Conservation (phyloP, 192 early-diverging fungal species). For the Neocallimastix lanati region DNA sequence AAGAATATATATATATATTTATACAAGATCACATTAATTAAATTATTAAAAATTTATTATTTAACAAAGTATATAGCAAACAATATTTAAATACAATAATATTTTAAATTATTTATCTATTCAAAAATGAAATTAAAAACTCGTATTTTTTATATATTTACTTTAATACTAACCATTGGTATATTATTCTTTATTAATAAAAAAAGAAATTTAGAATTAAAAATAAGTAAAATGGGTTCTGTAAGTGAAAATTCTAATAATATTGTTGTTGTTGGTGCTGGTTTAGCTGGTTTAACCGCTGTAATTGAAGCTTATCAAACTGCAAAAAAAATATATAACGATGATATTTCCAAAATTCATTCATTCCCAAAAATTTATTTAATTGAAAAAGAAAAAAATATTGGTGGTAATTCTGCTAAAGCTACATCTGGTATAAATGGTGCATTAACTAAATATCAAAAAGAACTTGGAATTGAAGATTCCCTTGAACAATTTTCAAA, state of each 20-base stretch:
- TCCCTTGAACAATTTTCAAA: not conserved
- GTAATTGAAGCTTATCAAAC: not conserved
- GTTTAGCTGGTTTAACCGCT: slow-evolving; percentile 1
- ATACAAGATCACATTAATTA: too few relatives aligned
- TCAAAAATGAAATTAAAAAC: not conserved
- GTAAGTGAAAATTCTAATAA: not conserved
- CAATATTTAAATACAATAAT: too few relatives aligned
- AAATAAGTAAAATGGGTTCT: not conserved
- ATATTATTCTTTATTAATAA: not conserved
- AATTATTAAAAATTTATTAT: too few relatives aligned
- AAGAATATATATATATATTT: too few relatives aligned
- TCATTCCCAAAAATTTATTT: slow-evolving; percentile 1
- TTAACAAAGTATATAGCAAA: too few relatives aligned
- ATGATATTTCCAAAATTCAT: not conserved
- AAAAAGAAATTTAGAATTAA: not conserved
- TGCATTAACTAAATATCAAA: not conserved
- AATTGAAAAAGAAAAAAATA: not conserved
- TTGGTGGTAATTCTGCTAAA: slow-evolving; percentile 5
- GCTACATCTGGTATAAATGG: slow-evolving; percentile 3
- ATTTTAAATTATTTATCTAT: too few relatives aligned
- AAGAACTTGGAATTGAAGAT: not conserved
- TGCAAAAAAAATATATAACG: not conserved
- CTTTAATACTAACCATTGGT: not conserved
- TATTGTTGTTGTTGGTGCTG: slow-evolving; percentile 1
- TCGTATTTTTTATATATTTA: not conserved